phyloP scores from a whole-genome alignment of 2,329 filamentous ascomycete species.

The Annulohypoxylon truncatum region DNA sequence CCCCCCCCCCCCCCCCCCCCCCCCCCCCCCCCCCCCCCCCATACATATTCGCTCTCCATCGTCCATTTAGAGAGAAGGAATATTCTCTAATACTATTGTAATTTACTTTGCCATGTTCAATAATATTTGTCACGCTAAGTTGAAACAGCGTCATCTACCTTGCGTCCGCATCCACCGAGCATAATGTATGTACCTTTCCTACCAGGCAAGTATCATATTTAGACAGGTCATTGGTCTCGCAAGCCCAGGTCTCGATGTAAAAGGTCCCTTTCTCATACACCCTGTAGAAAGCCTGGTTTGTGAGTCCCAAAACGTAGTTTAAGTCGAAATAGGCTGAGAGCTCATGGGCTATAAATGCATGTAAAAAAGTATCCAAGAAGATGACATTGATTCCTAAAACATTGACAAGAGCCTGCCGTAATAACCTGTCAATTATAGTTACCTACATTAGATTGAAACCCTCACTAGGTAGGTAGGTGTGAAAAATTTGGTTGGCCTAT shows the following conservation, averaged over 20 bases:
- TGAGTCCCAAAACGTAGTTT: neutral
- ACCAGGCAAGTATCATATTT: neutral
- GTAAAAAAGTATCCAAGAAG: neutral
- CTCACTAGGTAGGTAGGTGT: neutral
- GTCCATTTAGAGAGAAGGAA: too few relatives aligned
- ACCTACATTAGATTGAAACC: neutral
- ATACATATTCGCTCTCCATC: too few relatives aligned
- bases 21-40: too few relatives aligned
- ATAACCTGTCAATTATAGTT: neutral
- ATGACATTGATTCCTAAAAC: neutral
- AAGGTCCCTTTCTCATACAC: neutral
- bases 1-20: too few relatives aligned
- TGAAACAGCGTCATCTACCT: neutral
- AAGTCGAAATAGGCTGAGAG: neutral
- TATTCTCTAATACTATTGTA: too few relatives aligned
- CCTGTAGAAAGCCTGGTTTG: neutral
- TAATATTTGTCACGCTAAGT: too few relatives aligned
- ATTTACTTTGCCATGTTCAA: too few relatives aligned
- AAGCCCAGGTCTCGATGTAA: neutral
- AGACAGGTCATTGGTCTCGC: neutral
- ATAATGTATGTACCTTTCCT: neutral
- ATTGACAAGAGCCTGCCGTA: neutral
- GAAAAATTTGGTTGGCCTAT: neutral
- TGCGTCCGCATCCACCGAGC: neutral
- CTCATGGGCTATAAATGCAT: neutral